Evolutionary conservation across 2,329 filamentous ascomycete genomes (phyloP).

Genomic region (Corinectria fuckeliana): DNA sequence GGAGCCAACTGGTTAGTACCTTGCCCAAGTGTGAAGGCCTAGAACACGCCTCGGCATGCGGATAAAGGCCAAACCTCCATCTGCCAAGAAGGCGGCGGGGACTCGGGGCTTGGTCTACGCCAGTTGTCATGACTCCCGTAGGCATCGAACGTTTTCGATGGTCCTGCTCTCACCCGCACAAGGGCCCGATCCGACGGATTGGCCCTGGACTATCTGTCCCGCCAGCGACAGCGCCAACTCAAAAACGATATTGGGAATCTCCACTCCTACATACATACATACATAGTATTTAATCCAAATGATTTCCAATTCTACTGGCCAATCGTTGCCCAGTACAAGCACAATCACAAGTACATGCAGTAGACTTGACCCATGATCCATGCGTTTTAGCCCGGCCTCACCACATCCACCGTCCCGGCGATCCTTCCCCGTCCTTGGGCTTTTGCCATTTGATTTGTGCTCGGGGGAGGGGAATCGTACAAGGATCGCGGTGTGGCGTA

Average conservation of each 20-base stretch:
- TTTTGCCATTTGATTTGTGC: conserved; percentile 1
- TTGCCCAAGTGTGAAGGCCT: background rate
- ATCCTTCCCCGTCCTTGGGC: background rate
- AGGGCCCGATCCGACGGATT: conserved; percentile 31
- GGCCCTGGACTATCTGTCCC: conserved; percentile 8
- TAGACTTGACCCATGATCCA: conserved; percentile 9
- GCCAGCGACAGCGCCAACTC: background rate
- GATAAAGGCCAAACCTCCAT: conserved; percentile 10
- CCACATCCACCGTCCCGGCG: background rate
- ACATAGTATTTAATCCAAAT: background rate
- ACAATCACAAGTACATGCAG: background rate
- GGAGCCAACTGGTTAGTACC: background rate
- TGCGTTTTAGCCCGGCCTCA: background rate
- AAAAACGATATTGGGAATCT: background rate
- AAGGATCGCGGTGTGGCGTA: background rate
- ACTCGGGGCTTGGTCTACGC: conserved; percentile 5
- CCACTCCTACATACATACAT: too few species aligned
- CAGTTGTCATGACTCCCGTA: too few species aligned
- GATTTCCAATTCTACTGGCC: conserved; percentile 1
- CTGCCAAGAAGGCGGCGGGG: background rate
- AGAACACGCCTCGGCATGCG: too few species aligned
- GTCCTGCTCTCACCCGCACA: conserved; percentile 22
- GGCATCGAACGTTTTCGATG: conserved; percentile 24
- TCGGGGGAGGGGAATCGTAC: background rate
- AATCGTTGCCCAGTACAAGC: conserved; percentile 3